phyloP scores from a whole-genome alignment of 495 filamentous ascomycete species.

The Penicillium paradoxum region DNA sequence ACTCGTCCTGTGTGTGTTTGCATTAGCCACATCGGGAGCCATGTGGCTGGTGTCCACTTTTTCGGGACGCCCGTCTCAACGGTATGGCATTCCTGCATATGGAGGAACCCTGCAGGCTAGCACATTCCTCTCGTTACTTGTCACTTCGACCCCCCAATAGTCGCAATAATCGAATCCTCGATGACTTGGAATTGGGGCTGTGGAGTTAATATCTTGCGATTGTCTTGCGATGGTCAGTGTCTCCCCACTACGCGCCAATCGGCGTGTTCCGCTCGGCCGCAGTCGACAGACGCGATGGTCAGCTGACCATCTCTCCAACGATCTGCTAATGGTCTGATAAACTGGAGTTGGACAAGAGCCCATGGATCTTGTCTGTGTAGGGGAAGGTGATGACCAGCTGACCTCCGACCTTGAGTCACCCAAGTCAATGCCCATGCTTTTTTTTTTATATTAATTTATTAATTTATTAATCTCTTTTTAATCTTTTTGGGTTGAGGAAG shows the following conservation, averaged over 20 bases:
- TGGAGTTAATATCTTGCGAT: conserved; percentile 1
- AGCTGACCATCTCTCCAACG: conserved; percentile 3
- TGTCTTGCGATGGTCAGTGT: conserved; percentile 1
- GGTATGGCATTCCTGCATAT: not conserved
- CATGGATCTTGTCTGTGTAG: conserved; percentile 1
- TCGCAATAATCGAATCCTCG: too few species aligned
- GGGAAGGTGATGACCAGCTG: conserved; percentile 4
- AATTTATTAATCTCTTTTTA: not conserved
- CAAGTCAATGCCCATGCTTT: not conserved
- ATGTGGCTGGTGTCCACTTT: conserved; percentile 3
- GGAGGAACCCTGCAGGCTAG: not conserved
- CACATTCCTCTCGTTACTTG: not conserved
- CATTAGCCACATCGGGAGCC: conserved; percentile 6
- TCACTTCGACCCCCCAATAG: not conserved
- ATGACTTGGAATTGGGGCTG: not conserved
- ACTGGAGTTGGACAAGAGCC: conserved; percentile 1
- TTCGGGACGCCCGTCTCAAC: conserved; percentile 1
- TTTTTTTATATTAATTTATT: not conserved
- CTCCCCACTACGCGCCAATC: conserved; percentile 4
- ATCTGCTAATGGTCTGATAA: conserved; percentile 2
- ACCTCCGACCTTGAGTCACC: conserved; percentile 7
- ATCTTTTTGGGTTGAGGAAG: not conserved
- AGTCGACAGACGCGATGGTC: conserved; percentile 2
- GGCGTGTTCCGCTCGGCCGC: conserved; percentile 5
- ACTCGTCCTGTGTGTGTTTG: not conserved